Evolutionary conservation across 176 grass and related monocot species (phyloP).

Genomic region (Triticum turgidum): DNA sequence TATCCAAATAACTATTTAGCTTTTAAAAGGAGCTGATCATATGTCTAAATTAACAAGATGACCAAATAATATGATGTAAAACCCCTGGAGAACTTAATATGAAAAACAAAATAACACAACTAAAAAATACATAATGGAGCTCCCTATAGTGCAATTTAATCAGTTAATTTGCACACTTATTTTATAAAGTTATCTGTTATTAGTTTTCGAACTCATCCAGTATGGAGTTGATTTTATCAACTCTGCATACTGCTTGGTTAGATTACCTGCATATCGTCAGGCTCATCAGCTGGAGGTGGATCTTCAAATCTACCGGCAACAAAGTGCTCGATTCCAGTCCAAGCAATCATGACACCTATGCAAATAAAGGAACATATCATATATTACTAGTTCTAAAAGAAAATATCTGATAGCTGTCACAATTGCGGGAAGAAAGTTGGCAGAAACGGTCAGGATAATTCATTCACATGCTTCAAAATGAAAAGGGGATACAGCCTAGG

Average conservation of each 20-base stretch:
- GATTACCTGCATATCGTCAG: slow-evolving; percentile 82
- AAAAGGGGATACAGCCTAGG: neutral
- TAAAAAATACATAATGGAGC: neutral
- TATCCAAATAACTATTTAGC: neutral
- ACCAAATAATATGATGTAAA: slow-evolving; percentile 1
- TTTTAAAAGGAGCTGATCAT: neutral
- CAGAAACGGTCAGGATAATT: neutral
- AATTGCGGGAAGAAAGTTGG: neutral
- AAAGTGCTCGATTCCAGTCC: slow-evolving; percentile 95
- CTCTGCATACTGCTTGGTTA: slow-evolving; percentile 5
- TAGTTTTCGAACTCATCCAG: neutral
- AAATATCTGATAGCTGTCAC: neutral
- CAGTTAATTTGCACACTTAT: neutral
- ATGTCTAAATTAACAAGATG: neutral
- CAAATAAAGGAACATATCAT: slow-evolving; percentile 20
- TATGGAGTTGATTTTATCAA: neutral
- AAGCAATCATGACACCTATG: slow-evolving; percentile 97
- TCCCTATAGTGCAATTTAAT: neutral
- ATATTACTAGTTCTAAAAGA: neutral
- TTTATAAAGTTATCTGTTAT: neutral
- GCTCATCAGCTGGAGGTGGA: slow-evolving; percentile 67
- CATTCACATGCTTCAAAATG: slow-evolving; percentile 3
- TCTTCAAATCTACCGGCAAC: slow-evolving; percentile 79
- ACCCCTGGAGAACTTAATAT: neutral
- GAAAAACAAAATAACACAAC: neutral